Evolutionary conservation across 2,329 filamentous ascomycete species (phyloP), one percentile per base, ranked within the genome.

Genomic region (Botrytis porri): DNA sequence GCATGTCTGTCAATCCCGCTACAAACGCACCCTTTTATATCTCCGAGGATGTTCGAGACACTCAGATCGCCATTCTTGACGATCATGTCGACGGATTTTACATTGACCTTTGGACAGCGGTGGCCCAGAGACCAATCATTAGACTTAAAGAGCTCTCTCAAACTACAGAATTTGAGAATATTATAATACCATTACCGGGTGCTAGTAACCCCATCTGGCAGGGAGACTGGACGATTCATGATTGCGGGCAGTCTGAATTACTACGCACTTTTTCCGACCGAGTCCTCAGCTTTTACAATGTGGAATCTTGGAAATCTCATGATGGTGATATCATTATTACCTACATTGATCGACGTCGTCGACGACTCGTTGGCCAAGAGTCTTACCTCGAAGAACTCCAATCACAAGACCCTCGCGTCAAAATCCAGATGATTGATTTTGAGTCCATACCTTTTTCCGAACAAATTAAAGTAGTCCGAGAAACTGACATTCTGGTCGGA

Each of bases 171-270:
- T 48, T 48, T 37, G 74, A 32, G 73, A 75, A 59, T 35, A 75
- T 73, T n/a, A 77, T 81, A 39, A 61, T 81, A 35, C 79, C 79
- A 3, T 66, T 81, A 1, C 71, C 79, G 3, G 80, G 80, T 16
- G 78, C 72, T 0, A 76, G 75, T 59, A 81, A 80, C 63, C 79
- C 80, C 1, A 65, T 79, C 4, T 81, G 80, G 79, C 77, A 79
- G 63, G 77, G 75, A 41, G 77, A 81, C 73, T 81, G 79, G 79
- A 69, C 76, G 25, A 22, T 69, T n/a, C 74, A 75, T 32, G 54
- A 72, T 29, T 81, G 80, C 71, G 37, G 32, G 18, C 39, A 41
- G 3, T 72, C 73, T 1, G 37, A 69, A 18, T 29, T 64, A 29
- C 25, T 73, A 9, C 43, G 45, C 29, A 29, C 64, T 14, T 74